Evolutionary conservation across 306 rosid species (phyloP).

Genomic region (Cucumis sativus): DNA sequence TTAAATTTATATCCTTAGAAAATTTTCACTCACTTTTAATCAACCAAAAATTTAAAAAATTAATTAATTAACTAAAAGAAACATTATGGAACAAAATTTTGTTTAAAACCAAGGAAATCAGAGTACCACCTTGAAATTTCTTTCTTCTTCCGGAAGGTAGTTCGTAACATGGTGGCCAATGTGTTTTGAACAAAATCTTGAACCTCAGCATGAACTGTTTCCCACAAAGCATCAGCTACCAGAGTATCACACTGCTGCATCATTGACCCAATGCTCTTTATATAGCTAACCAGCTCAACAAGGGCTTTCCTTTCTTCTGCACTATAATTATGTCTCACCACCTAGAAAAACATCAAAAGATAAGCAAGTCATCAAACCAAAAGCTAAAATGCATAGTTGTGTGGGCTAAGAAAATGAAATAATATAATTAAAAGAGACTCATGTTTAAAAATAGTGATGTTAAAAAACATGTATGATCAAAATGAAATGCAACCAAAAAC

Average conservation of each 20-base stretch:
- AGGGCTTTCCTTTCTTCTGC: conserved; percentile 82
- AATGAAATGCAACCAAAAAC: too few relatives aligned
- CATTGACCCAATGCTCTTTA: conserved; percentile 94
- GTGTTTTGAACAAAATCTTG: conserved; percentile 99
- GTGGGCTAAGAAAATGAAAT: not conserved
- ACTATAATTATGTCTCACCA: conserved; percentile 84
- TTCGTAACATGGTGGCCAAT: conserved; percentile 78
- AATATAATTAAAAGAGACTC: too few relatives aligned
- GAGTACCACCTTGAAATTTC: conserved; percentile 74
- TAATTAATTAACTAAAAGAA: not conserved
- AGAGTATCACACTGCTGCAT: conserved; percentile 86
- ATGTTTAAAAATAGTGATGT: too few relatives aligned
- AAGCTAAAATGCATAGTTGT: not conserved
- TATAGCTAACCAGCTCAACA: conserved; percentile 88
- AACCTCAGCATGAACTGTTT: conserved; percentile 95
- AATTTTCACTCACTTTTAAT: not conserved
- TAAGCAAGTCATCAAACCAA: not conserved
- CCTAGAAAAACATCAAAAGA: conserved; percentile 33
- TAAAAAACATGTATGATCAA: too few relatives aligned
- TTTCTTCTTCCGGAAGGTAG: conserved; percentile 95
- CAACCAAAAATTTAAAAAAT: not conserved
- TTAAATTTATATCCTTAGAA: not conserved
- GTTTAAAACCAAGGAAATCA: not conserved
- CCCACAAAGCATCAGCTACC: conserved; percentile 98
- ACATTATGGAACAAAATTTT: not conserved